Evolutionary conservation across 2,329 filamentous ascomycete species (phyloP), one percentile per base, ranked within the genome.

Genomic region (Alternaria novae-zelandiae): DNA sequence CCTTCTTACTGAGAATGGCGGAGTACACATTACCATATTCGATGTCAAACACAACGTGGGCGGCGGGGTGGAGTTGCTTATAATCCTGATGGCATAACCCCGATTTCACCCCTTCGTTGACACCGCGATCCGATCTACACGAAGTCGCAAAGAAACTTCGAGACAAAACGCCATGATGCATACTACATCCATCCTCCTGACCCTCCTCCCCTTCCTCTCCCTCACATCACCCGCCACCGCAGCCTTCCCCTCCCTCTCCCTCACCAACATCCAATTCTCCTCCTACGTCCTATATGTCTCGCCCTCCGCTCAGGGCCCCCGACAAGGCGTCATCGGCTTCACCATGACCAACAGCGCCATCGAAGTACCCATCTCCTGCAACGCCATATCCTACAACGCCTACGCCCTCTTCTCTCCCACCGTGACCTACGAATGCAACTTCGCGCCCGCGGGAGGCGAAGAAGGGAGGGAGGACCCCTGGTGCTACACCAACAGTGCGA

Each of bases 281-380:
- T 61, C 60, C 0, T 68, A 68, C 36, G 64, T 64, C 43, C 55
- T 59, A 3, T 66, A 57, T 44, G 50, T 49, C 5, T 55, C 54
- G 1, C 66, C 66, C 0, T 66, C 64, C 1, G 64, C 63, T 0
- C 26, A 54, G 2, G 64, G 64, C 0, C 55, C 58, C 21, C 59
- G 62, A 45, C 13, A 30, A 23, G 66, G 60, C 5, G n/a, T 30
- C 26, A 58, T 68, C 53, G 28, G 32, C 26, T 68, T 68, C 49
- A 49, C 36, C 15, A n/a, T 59, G 12, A 32, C n/a, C 45, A 64
- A 57, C 36, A 41, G 41, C 41, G 53, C 55, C 17, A 26, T 60
- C 15, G 47, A 47, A 26, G 61, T 57, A 17, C 20, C 43, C 3
- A 45, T 61, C 7, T 1, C 26, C 0, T 67, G 65, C 59, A 36